A percentile compares a stretch with the other conserved stretches of the same genome.
These are phyloP conservation scores for Boletus eberwhitei DNA, from an alignment of 768 basidiomycete species.

Conservation along the genomic window DNA sequence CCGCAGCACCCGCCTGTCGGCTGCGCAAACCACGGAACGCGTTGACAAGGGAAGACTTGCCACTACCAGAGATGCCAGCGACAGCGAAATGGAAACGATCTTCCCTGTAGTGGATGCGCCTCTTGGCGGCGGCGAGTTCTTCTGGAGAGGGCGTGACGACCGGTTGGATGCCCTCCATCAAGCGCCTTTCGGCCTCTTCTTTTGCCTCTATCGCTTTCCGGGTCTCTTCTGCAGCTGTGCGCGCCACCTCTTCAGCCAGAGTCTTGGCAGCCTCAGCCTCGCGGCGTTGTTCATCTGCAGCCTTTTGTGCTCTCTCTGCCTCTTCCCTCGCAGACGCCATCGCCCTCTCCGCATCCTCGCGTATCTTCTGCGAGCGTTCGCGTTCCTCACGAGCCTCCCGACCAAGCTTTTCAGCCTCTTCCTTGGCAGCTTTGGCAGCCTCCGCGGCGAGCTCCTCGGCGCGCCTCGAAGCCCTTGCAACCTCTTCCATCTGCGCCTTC, in stretches of 20 bases:
- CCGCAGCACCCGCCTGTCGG: conserved; percentile 12
- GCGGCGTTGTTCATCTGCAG: conserved; percentile 6
- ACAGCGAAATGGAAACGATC: conserved; percentile 32
- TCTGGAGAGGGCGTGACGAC: conserved; percentile 19
- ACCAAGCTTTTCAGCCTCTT: conserved; percentile 5
- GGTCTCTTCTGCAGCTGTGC: conserved; percentile 14
- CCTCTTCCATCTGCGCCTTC: conserved; percentile 10
- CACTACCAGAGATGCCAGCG: conserved; percentile 33
- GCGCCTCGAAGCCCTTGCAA: background rate
- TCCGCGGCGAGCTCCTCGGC: conserved; percentile 2
- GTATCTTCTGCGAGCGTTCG: background rate
- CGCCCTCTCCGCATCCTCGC: conserved; percentile 2
- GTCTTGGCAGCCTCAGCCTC: conserved; percentile 5
- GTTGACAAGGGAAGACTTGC: conserved; percentile 37
- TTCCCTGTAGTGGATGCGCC: conserved; percentile 19
- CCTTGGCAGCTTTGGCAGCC: conserved; percentile 3
- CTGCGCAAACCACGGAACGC: conserved; percentile 32
- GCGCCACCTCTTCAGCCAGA: conserved; percentile 5
- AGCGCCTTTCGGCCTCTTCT: conserved; percentile 15
- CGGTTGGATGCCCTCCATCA: conserved; percentile 28
- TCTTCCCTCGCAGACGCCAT: conserved; percentile 10
- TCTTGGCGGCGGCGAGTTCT: conserved; percentile 19
- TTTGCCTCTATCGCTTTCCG: conserved; percentile 2
- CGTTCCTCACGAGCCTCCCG: conserved; percentile 6
- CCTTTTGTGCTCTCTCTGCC: background rate